Evolutionary conservation across 129 eudicot species (phyloP).

Genomic region (Pseudognaphalium luteoalbum): DNA sequence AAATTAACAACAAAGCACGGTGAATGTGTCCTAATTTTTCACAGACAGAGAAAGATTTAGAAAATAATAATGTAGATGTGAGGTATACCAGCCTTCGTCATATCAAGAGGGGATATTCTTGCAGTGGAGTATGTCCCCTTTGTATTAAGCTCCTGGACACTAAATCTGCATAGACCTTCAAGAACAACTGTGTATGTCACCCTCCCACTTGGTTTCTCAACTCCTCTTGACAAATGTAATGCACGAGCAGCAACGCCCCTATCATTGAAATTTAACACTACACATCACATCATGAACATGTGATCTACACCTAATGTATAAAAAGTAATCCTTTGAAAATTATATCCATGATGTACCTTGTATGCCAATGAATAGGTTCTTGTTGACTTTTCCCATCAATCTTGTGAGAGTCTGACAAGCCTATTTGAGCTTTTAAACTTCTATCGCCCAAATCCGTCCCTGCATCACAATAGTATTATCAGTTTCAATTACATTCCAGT

Average conservation of each 20-base stretch:
- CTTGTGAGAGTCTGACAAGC: slow-evolving; percentile 57
- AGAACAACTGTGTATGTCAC: slow-evolving; percentile 96
- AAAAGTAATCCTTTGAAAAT: background rate
- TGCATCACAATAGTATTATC: slow-evolving; percentile 26
- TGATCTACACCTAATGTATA: slow-evolving; percentile 8
- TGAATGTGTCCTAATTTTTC: background rate
- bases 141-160: slow-evolving; percentile 82
- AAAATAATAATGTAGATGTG: slow-evolving; percentile 4
- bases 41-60: background rate
- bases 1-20: slow-evolving; percentile 33
- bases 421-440: slow-evolving; percentile 50
- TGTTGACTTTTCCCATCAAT: slow-evolving; percentile 72
- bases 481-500: background rate
- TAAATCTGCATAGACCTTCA: slow-evolving; percentile 96
- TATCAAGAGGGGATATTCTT: slow-evolving; percentile 81
- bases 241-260: slow-evolving; percentile 99
- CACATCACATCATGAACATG: slow-evolving; percentile 24
- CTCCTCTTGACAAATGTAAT: slow-evolving; percentile 96
- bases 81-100: slow-evolving; percentile 71
- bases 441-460: slow-evolving; percentile 67
- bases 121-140: slow-evolving; percentile 92
- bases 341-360: slow-evolving; percentile 49
- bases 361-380: slow-evolving; percentile 93
- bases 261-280: slow-evolving; percentile 22
- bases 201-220: slow-evolving; percentile 99